Conservation (phyloP, 768 basidiomycete species). For the Rhodotorula graminis region DNA sequence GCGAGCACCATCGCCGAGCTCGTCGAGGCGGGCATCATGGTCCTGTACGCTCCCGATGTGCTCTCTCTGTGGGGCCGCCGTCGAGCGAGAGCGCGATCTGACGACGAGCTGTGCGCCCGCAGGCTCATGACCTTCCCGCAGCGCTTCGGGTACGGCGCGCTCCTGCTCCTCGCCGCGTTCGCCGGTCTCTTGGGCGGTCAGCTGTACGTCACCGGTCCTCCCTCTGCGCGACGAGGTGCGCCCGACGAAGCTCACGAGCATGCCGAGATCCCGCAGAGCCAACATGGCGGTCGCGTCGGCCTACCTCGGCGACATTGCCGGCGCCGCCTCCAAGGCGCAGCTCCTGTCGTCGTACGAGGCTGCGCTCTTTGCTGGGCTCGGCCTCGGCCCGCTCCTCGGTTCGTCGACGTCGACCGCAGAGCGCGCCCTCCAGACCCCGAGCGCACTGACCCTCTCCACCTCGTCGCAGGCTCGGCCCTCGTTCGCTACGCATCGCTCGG, state of each 20-base stretch:
- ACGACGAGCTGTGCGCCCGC: no score
- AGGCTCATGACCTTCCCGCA: slow-evolving; percentile 11
- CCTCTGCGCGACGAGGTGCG: no score
- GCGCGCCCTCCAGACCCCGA: no score
- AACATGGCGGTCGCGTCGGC: slow-evolving; percentile 3
- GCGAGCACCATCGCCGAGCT: neutral
- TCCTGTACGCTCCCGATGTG: slow-evolving; percentile 7
- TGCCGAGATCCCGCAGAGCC: neutral
- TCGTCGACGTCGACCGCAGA: neutral
- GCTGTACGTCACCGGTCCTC: neutral
- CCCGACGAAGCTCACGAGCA: rapidly evolving
- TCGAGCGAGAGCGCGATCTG: no score
- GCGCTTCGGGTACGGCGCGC: neutral
- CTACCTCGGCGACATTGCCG: slow-evolving; percentile 26
- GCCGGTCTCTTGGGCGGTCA: slow-evolving; percentile 14
- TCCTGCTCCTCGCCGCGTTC: neutral
- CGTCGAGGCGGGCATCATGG: neutral
- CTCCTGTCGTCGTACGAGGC: slow-evolving; percentile 10
- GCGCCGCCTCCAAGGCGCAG: slow-evolving; percentile 9
- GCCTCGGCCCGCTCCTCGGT: slow-evolving; percentile 20
- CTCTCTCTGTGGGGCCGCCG: no score
- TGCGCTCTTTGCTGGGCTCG: neutral
- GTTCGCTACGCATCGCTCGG: neutral
- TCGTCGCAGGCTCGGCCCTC: slow-evolving; percentile 7
- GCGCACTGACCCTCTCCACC: neutral